These are phyloP conservation scores for Lentinula lateritia DNA, from an alignment of 768 basidiomycete species.

Conservation along the genomic window DNA sequence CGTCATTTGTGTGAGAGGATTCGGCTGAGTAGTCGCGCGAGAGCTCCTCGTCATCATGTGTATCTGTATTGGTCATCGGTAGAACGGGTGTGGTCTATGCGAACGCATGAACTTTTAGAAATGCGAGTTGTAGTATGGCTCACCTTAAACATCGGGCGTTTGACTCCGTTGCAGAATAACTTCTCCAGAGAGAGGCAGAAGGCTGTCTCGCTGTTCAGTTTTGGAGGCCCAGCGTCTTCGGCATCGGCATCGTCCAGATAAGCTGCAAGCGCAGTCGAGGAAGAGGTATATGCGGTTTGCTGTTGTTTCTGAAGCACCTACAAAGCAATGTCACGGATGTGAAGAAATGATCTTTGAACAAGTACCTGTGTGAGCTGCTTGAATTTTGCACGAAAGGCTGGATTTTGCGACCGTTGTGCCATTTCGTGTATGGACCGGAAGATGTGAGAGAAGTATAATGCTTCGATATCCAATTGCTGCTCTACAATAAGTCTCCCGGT, in stretches of 20 bases:
- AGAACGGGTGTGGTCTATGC: neutral
- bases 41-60: slow-evolving; percentile 16
- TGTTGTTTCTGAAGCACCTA: slow-evolving; percentile 26
- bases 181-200: slow-evolving; percentile 38
- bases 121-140: neutral
- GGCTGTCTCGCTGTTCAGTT: slow-evolving; percentile 28
- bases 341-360: neutral
- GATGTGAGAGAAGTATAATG: slow-evolving; percentile 40
- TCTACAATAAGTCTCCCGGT: slow-evolving; percentile 2
- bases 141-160: slow-evolving; percentile 44
- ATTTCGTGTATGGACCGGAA: slow-evolving; percentile 46
- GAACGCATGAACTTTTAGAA: neutral
- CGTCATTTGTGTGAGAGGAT: too few relatives aligned
- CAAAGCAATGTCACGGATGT: neutral
- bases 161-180: slow-evolving; percentile 35
- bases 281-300: slow-evolving; percentile 19
- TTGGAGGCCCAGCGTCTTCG: neutral
- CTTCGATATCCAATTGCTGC: slow-evolving; percentile 58
- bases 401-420: slow-evolving; percentile 44
- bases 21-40: slow-evolving; percentile 10
- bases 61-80: neutral
- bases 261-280: slow-evolving; percentile 20
- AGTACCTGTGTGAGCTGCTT: slow-evolving; percentile 25
- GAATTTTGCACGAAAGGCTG: slow-evolving; percentile 39
- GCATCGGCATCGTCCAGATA: slow-evolving; percentile 13